Base-by-base conservation (phyloP, 1,284 basidiomycete genomes). In the Volvariella volvacea region DNA sequence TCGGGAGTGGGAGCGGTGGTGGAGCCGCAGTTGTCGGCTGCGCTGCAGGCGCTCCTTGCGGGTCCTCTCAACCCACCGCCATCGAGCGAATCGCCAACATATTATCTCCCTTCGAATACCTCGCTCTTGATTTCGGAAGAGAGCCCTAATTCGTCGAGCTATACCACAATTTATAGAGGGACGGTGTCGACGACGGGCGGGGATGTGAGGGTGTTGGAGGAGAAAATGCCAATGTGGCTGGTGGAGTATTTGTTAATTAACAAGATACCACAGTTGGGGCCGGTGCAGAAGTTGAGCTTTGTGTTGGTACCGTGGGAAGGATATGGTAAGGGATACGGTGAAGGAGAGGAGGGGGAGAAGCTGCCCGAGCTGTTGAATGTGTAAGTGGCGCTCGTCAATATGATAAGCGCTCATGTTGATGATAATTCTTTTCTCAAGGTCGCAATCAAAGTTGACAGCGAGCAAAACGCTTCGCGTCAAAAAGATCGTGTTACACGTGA, bases 401-500 rank as follows among this genome's bases (percentile, higher is more conserved):
- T 21, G 22, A 17, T 32, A 16, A 12, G 20, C n/a, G 22, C 22
- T 38, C n/a, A 2, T 3, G 34, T 22, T 20, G 34, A 36, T 15
- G 34, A 19, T 44, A 42, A 54, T 48, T 51, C 22, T 43, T 54
- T 43, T 20, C 32, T 41, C 25, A 45, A 83, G 76, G 25, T 71
- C 85, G 14, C 89, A 93, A 56, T 85, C 87, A 0, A 87, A 93
- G 52, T 67, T 98, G 25, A 95, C 91, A 0, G 92, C 94, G 0
- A 92, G 83, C 52, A 78, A 88, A 37, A 86, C 86, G 57, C 69
- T 98, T 45, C 76, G 95, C 15, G 79, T 95, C 20, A 76, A 83
- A 44, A 97, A 97, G 62, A 77, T 96, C 12, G 75, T 83, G 1
- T 58, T 70, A 42, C 95, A 97, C 68, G 90, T 94, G 58, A 38